These are phyloP conservation scores for Syncephalis plumigaleata DNA, from an alignment of 371 early-diverging fungal genomes.

Conservation along the genomic window DNA sequence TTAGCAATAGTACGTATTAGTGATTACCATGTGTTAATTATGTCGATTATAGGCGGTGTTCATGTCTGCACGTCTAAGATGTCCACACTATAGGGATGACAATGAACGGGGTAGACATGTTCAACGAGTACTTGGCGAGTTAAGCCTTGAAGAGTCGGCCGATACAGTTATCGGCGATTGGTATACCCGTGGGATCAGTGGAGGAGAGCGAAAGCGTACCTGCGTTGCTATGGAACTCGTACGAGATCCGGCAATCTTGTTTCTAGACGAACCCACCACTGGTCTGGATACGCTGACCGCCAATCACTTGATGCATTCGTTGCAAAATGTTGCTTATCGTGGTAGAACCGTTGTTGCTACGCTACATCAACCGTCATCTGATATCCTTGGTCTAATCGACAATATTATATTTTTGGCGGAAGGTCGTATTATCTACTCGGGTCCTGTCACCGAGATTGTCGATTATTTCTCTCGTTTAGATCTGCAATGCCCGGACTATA, in stretches of 20 bases:
- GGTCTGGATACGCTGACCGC: slow-evolving; percentile 25
- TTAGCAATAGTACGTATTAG: too few relatives aligned
- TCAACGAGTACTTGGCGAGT: background rate
- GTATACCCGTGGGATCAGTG: slow-evolving; percentile 9
- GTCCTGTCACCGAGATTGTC: slow-evolving; percentile 11
- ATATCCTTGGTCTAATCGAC: slow-evolving; percentile 24
- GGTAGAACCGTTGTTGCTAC: slow-evolving; percentile 20
- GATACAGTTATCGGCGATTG: background rate
- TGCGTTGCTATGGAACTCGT: slow-evolving; percentile 79
- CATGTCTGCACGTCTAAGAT: too few relatives aligned
- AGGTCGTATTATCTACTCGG: slow-evolving; percentile 21
- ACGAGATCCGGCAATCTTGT: slow-evolving; percentile 68
- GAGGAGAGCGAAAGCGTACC: slow-evolving; percentile 72
- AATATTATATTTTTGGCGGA: slow-evolving; percentile 23
- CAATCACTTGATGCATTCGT: background rate
- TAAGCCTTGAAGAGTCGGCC: background rate
- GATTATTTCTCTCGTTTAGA: slow-evolving; percentile 16
- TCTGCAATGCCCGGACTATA: too few relatives aligned
- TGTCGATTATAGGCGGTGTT: too few relatives aligned
- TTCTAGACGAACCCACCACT: slow-evolving; percentile 88
- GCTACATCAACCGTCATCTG: slow-evolving; percentile 20
- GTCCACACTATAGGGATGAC: too few relatives aligned
- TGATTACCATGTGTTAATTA: too few relatives aligned
- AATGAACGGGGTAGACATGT: background rate
- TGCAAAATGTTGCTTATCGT: background rate